Base-by-base conservation (phyloP, 371 early-diverging fungal genomes). In the Capillidium heterosporum region DNA sequence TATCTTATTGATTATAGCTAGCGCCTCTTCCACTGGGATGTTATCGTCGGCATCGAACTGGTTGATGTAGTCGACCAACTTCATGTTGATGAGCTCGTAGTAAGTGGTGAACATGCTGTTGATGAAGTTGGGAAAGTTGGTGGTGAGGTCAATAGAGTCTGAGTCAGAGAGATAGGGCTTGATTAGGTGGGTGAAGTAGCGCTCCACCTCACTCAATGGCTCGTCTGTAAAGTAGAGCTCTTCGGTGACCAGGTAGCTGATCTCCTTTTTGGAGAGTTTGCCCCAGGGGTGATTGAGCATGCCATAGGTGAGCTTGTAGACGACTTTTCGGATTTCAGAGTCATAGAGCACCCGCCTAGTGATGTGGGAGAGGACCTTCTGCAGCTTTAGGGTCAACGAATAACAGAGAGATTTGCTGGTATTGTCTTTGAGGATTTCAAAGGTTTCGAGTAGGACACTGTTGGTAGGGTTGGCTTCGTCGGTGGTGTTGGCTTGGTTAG, bases 41-140 rank as follows among this genome's bases (percentile, higher is more conserved):
- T 70, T 61, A 10, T 68, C 61, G 0, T 64, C 65, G 19, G 67
- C 61, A 26, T 65, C 47, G 27, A 77, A 60, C 5, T 71, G 48
- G 11, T 65, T 60, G 0, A 71, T 64, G 26, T 69, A 56, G 19
- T 69, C 62, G 13, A 73, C 67, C 1, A 72, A 62, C 64, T 81
- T 74, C 40, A 66, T 70, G 27, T 73, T 66, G 13, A 81, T 61
- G 4, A 73, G 77, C 73, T 79, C 76, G 47, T 75, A 79, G 50
- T 73, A 78, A 1, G 63, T 65, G 0, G 72, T 63, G 21, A 73
- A 60, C 0, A 74, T 76, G 29, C 68, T 69, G 0, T 59, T 52
- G n/a, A 56, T 68, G 26, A 53, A 53, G 39, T 39, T 28, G 10
- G 53, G 53, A 24, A 32, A 53, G 35, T 39, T 53, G 31, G 35